Evolutionary conservation across 495 filamentous ascomycete species (phyloP).

Genomic region (Aeminium ludgeri): DNA sequence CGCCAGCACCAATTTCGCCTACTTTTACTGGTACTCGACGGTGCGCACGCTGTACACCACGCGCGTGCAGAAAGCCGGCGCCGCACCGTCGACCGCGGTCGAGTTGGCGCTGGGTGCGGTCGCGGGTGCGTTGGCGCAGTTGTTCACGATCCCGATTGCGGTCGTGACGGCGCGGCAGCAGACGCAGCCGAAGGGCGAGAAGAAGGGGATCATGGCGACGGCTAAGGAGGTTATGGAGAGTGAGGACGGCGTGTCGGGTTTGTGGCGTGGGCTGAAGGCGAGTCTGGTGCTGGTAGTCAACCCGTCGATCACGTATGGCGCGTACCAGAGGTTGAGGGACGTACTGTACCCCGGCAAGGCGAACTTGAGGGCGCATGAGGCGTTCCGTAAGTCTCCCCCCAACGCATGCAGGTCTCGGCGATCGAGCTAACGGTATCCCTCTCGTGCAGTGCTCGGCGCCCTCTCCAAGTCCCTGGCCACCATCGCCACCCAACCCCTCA

Average conservation of each 20-base stretch:
- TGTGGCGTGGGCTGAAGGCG: slow-evolving; percentile 93
- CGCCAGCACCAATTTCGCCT: slow-evolving; percentile 95
- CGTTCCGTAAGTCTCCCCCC: slow-evolving; percentile 55
- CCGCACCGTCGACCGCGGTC: slow-evolving; percentile 56
- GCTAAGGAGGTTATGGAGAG: slow-evolving; percentile 73
- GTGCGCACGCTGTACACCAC: slow-evolving; percentile 70
- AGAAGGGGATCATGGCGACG: slow-evolving; percentile 77
- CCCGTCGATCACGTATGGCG: slow-evolving; percentile 93
- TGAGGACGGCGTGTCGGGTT: slow-evolving; percentile 74
- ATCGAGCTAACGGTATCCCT: slow-evolving; percentile 8
- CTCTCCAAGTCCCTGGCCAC: slow-evolving; percentile 88
- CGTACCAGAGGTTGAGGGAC: slow-evolving; percentile 80
- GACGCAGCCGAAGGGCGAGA: slow-evolving; percentile 67
- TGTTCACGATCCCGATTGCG: slow-evolving; percentile 91
- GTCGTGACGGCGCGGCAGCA: slow-evolving; percentile 94
- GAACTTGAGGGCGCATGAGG: slow-evolving; percentile 68
- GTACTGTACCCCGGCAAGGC: slow-evolving; percentile 59
- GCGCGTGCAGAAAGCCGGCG: slow-evolving; percentile 37
- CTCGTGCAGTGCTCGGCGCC: slow-evolving; percentile 62
- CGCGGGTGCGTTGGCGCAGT: slow-evolving; percentile 78
- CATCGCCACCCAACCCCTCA: slow-evolving; percentile 83
- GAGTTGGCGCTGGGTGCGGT: slow-evolving; percentile 79
- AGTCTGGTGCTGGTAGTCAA: slow-evolving; percentile 94
- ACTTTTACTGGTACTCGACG: slow-evolving; percentile 98
- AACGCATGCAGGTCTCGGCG: not conserved